These are phyloP conservation scores for Triticum dicoccoides DNA, from an alignment of 176 grass and related monocot genomes.

Conservation along the genomic window DNA sequence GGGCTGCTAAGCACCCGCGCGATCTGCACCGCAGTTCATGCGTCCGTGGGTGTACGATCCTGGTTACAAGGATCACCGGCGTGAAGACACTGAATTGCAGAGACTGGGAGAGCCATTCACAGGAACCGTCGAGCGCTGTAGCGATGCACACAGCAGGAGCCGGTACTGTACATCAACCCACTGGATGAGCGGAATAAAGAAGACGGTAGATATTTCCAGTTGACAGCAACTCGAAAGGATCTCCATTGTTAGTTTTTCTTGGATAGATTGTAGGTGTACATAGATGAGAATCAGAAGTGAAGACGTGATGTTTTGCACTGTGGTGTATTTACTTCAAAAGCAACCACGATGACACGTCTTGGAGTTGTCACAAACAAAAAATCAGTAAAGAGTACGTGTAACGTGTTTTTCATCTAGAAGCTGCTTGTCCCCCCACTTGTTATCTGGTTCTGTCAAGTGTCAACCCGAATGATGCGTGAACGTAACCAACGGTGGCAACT, in stretches of 20 bases:
- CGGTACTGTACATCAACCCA: too few relatives aligned
- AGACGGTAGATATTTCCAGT: background rate
- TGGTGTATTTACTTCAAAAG: background rate
- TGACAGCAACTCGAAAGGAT: background rate
- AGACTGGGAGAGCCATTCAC: background rate
- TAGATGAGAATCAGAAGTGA: background rate
- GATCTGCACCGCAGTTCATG: background rate
- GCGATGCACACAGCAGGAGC: background rate
- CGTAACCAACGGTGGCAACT: background rate
- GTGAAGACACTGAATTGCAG: background rate
- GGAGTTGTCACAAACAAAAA: background rate
- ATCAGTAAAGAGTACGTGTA: background rate
- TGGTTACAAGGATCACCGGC: background rate
- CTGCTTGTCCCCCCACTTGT: too few relatives aligned
- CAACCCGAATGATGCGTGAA: background rate
- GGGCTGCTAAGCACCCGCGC: background rate
- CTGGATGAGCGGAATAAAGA: background rate
- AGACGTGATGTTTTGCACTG: background rate
- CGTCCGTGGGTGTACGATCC: background rate
- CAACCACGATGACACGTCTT: background rate
- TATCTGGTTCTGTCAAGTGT: background rate
- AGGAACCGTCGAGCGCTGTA: background rate
- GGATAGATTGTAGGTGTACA: background rate
- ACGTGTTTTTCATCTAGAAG: background rate
- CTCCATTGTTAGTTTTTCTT: background rate